Evolutionary conservation across 192 early-diverging fungal genomes (phyloP).

Genomic region (Coemansia sp.): DNA sequence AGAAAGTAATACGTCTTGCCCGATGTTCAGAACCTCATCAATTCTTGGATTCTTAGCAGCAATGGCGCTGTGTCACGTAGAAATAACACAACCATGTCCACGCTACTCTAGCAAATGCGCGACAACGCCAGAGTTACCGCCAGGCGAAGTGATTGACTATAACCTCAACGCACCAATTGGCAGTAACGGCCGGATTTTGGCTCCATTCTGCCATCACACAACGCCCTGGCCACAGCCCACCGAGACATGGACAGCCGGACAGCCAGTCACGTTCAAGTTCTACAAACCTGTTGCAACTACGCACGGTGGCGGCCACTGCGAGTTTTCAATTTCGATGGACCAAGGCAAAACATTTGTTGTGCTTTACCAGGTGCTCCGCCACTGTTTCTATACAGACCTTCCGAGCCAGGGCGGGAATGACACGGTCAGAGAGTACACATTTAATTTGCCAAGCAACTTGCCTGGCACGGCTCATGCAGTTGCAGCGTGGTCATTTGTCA

Average conservation of each 20-base stretch:
- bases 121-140: constrained; percentile 17
- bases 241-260: constrained; percentile 39
- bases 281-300: constrained; percentile 16
- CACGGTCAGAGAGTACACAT: constrained; percentile 29
- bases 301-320: constrained; percentile 57
- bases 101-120: constrained; percentile 27
- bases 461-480: constrained; percentile 54
- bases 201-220: constrained; percentile 34
- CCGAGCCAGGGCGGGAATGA: constrained; percentile 8
- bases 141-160: background rate
- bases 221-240: constrained; percentile 35
- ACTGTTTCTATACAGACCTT: constrained; percentile 22
- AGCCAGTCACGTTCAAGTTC: constrained; percentile 36
- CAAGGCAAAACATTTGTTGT: constrained; percentile 53
- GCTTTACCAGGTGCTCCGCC: constrained; percentile 46
- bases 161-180: background rate
- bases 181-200: background rate
- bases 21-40: too few species aligned
- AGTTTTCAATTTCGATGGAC: constrained; percentile 53
- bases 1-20: too few species aligned
- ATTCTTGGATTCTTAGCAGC: too few species aligned
- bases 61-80: constrained; percentile 11
- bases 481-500: constrained; percentile 65
- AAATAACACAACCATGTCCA: constrained; percentile 24
- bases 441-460: constrained; percentile 54